Base-by-base conservation (phyloP, 371 early-diverging fungal species). In the Haplosporangium sp. region DNA sequence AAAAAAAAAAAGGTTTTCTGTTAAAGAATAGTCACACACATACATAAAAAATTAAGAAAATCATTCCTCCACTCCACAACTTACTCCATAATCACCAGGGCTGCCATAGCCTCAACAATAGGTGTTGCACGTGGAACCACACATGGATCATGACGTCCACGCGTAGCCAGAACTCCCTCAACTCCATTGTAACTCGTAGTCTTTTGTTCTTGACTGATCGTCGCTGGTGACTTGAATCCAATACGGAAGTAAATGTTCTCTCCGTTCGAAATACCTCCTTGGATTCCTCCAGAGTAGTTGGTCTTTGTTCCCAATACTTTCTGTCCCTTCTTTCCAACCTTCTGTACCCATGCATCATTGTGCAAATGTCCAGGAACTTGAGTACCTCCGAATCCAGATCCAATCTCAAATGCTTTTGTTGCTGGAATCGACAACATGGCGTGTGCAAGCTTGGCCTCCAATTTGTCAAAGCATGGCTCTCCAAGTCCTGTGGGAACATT, bases 381-480 rank as follows among this genome's bases (percentile, higher is more conserved):
- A 2, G 98, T 95, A 27, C 97, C 99, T 11, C 86, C 88, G 82
- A 97, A 95, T 7, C 99, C 99, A 45, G 94, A 93, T 4, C 99
- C 99, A 69, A 97, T 94, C 79, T 98, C 99, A 82, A 98, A 98
- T 5, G 96, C 96, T 83, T 98, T 98, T 15, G 98, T 98, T 9
- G 99, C 97, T 19, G 99, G 99, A 64, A 98, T 97, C 35, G 97
- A 97, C 65, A 98, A 85, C 99, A 98, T 98, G n/a, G 98, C 99
- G 75, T 98, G 98, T 8, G 98, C 99, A 61, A 98, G 86, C 69
- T 92, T 84, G n/a, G 99, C 98, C 83, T 98, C 98, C 42, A 98
- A 86, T 83, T 98, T 98, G 84, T 98, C 99, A 77, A 98, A 98
- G 84, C 96, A 95, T 9, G 99, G 99, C 82, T 98, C 99, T 61